phyloP scores from a whole-genome alignment of 345 rosid species.

The Noccaea bulbosa region DNA sequence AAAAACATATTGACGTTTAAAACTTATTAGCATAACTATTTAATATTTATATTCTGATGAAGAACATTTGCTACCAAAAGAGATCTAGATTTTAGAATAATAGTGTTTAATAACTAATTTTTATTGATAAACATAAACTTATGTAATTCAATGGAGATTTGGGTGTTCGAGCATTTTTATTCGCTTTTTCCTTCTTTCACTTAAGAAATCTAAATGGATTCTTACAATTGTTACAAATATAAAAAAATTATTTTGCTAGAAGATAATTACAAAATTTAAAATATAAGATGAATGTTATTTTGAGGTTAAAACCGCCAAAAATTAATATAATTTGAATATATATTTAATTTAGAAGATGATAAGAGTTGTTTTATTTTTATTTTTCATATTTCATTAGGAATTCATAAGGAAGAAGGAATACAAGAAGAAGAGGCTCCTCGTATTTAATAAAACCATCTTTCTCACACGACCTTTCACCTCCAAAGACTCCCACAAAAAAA shows the following conservation, averaged over 20 bases:
- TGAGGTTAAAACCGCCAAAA: neutral
- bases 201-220: neutral
- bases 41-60: neutral
- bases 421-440: conserved; percentile 48
- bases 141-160: neutral
- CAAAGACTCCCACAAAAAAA: conserved; percentile 7
- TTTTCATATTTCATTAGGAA: too few relatives aligned
- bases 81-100: neutral
- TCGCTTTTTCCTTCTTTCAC: too few relatives aligned
- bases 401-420: too few relatives aligned
- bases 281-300: neutral
- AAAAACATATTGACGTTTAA: neutral
- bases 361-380: too few relatives aligned
- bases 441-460: conserved; percentile 60
- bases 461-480: conserved; percentile 56
- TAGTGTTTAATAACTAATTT: neutral
- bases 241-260: neutral
- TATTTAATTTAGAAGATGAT: too few relatives aligned
- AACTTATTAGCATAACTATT: neutral
- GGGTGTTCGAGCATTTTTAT: neutral
- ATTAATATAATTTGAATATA: too few relatives aligned
- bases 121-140: conserved; percentile 23
- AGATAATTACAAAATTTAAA: conserved; percentile 12
- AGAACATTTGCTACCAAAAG: neutral
- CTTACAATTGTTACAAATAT: neutral